A percentile compares a stretch with the other conserved stretches of the same genome.
Evolutionary conservation across 163 green algal species (phyloP).

Genomic region (Chlorella variabilis): DNA sequence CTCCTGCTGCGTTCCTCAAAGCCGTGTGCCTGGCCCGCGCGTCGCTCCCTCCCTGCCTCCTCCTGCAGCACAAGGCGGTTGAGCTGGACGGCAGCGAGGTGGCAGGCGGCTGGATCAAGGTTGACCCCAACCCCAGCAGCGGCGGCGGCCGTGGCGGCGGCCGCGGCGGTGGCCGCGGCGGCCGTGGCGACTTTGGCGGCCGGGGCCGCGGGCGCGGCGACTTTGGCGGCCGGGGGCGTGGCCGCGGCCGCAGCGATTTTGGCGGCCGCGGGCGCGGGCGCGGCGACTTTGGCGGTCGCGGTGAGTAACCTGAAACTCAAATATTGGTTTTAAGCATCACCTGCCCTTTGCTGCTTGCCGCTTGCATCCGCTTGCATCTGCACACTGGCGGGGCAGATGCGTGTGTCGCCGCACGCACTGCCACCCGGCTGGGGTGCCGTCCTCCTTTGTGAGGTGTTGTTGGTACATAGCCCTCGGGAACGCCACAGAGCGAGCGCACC

Average conservation of each 20-base stretch:
- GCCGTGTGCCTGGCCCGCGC: too few species aligned
- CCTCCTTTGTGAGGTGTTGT: slow-evolving; percentile 33
- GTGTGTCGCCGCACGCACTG: slow-evolving; percentile 43
- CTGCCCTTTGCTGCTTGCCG: too few species aligned
- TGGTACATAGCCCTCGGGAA: slow-evolving; percentile 61
- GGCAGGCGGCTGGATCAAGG: slow-evolving; percentile 83
- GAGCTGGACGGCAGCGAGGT: slow-evolving; percentile 84
- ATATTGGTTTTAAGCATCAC: too few species aligned
- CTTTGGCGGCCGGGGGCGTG: slow-evolving; percentile 56
- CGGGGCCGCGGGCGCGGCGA: slow-evolving; percentile 54
- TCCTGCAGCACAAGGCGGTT: slow-evolving; percentile 58
- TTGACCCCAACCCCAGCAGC: slow-evolving; percentile 79
- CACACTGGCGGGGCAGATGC: neutral
- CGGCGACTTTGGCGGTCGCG: slow-evolving; percentile 7
- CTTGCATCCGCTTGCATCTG: neutral
- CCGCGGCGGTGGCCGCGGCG: slow-evolving; percentile 51
- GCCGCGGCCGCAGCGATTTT: slow-evolving; percentile 46
- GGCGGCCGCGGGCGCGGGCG: slow-evolving; percentile 19
- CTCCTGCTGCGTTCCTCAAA: neutral
- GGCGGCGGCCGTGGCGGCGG: slow-evolving; percentile 44
- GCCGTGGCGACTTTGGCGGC: slow-evolving; percentile 53
- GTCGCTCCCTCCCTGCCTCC: neutral
- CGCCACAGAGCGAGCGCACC: slow-evolving; percentile 58
- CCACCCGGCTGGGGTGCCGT: slow-evolving; percentile 45
- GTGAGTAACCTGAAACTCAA: neutral